Percentiles rank a stretch among this genome's conserved stretches.
These are phyloP conservation scores for Eutrema yunnanense DNA, from an alignment of 345 rosid species.

Conservation along the genomic window DNA sequence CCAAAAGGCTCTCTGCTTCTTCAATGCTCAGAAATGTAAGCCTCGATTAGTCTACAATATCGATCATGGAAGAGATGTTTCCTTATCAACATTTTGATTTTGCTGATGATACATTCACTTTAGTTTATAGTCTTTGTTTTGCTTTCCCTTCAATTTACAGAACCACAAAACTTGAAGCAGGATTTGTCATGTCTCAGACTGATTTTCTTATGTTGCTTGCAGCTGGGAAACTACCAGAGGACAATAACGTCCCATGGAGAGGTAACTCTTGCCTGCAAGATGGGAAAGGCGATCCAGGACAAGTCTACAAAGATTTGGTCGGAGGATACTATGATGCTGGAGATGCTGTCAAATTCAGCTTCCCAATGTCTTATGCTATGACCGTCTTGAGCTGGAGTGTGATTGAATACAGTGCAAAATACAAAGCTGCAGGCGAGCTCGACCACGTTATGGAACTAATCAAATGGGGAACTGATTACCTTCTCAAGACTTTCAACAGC, in stretches of 20 bases:
- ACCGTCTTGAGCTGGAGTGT: conserved; percentile 99
- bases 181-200: background rate
- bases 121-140: background rate
- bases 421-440: conserved; percentile 84
- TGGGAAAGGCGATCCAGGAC: conserved; percentile 45
- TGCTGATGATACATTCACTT: background rate
- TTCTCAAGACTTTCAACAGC: conserved; percentile 78
- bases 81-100: background rate
- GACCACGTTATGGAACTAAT: conserved; percentile 74
- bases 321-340: conserved; percentile 96
- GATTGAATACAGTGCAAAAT: conserved; percentile 83
- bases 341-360: conserved; percentile 85
- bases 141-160: background rate
- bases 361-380: conserved; percentile 76
- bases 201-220: conserved; percentile 22
- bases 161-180: background rate
- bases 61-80: too few species aligned
- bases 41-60: background rate
- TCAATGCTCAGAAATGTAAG: conserved; percentile 82
- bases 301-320: conserved; percentile 45
- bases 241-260: conserved; percentile 83
- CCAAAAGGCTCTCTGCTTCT: conserved; percentile 81
- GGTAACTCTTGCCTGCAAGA: conserved; percentile 69
- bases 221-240: conserved; percentile 78
- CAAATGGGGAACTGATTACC: conserved; percentile 87